These are phyloP conservation scores for Ogataea henricii DNA, from an alignment of 805 yeast genomes.

Conservation along the genomic window DNA sequence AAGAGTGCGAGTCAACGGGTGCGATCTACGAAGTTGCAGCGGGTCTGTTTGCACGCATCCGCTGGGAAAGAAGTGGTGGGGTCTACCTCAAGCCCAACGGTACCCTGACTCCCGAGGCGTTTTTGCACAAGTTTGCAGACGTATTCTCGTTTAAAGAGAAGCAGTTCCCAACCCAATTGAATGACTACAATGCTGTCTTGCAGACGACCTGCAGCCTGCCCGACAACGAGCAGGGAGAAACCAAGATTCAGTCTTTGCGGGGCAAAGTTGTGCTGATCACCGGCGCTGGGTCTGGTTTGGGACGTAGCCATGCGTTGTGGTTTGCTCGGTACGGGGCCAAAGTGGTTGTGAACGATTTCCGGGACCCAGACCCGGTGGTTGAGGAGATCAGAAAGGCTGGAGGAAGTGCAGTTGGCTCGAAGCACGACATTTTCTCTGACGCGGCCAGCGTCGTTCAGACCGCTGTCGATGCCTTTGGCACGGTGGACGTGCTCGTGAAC, in stretches of 20 bases:
- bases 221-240: constrained; percentile 54
- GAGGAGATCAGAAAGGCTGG: constrained; percentile 72
- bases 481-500: constrained; percentile 82
- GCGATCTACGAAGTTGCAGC: constrained; percentile 92
- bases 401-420: constrained; percentile 75
- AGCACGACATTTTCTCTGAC: constrained; percentile 76
- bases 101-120: constrained; percentile 81
- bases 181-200: constrained; percentile 67
- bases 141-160: constrained; percentile 61
- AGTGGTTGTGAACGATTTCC: constrained; percentile 90
- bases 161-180: constrained; percentile 70
- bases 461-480: constrained; percentile 75
- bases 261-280: constrained; percentile 89
- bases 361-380: constrained; percentile 72
- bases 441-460: constrained; percentile 75
- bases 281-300: constrained; percentile 95
- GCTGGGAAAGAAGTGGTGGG: constrained; percentile 95
- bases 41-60: constrained; percentile 85
- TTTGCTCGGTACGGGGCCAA: constrained; percentile 92
- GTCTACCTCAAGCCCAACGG: constrained; percentile 77
- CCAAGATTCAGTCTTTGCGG: constrained; percentile 59
- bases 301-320: constrained; percentile 82
- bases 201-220: constrained; percentile 54
- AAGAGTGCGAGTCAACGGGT: constrained; percentile 61
- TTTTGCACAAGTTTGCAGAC: constrained; percentile 64